Percentiles rank a stretch among this genome's conserved stretches.
Evolutionary conservation across 2,329 filamentous ascomycete species (phyloP).

Genomic region (Lecanosticta acicola): DNA sequence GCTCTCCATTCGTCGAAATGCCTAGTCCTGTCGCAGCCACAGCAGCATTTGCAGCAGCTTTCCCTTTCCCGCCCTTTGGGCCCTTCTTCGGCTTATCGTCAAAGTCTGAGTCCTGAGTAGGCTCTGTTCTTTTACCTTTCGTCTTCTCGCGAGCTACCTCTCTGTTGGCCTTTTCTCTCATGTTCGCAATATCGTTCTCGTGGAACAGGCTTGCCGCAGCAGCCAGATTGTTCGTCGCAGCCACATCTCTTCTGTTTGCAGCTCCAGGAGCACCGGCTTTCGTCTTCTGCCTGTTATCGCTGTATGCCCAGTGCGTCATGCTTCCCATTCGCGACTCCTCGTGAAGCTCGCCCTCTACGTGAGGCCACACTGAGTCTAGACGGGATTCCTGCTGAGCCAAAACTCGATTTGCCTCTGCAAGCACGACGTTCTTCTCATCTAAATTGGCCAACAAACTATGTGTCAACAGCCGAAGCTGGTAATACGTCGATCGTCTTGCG

Average conservation of each 20-base stretch:
- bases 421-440: slow-evolving; percentile 96
- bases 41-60: slow-evolving; percentile 53
- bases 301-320: slow-evolving; percentile 90
- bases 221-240: slow-evolving; percentile 61
- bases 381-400: slow-evolving; percentile 78
- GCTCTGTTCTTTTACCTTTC: slow-evolving; percentile 58
- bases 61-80: slow-evolving; percentile 55
- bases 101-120: slow-evolving; percentile 66
- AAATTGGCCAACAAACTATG: slow-evolving; percentile 82
- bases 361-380: slow-evolving; percentile 79
- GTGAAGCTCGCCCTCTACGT: slow-evolving; percentile 83
- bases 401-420: slow-evolving; percentile 85
- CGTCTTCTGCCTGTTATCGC: slow-evolving; percentile 63
- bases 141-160: slow-evolving; percentile 62
- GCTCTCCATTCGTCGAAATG: slow-evolving; percentile 55
- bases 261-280: slow-evolving; percentile 54
- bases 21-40: slow-evolving; percentile 47
- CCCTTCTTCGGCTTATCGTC: slow-evolving; percentile 68
- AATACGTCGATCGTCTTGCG: slow-evolving; percentile 47
- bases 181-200: slow-evolving; percentile 73
- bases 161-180: slow-evolving; percentile 73
- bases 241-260: slow-evolving; percentile 70
- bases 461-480: slow-evolving; percentile 70
- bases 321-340: slow-evolving; percentile 93
- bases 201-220: slow-evolving; percentile 69